phyloP scores from a whole-genome alignment of 441 rosid species.

The Populus tomentosa region DNA sequence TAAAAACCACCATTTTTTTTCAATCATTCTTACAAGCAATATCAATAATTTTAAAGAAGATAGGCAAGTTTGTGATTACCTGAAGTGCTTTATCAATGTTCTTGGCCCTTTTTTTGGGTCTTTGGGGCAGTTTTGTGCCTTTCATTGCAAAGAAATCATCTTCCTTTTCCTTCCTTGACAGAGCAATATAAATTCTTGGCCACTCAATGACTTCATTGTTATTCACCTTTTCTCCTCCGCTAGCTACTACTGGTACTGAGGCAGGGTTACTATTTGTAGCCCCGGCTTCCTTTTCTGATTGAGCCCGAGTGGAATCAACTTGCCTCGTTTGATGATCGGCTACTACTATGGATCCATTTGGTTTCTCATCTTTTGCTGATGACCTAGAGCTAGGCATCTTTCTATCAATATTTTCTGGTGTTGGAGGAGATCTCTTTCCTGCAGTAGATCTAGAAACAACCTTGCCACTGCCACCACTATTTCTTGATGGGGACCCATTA shows the following conservation, averaged over 20 bases:
- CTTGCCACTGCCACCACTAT: conserved; percentile 21
- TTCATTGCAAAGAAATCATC: conserved; percentile 69
- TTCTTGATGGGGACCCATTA: conserved; percentile 34
- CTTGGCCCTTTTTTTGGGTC: conserved; percentile 71
- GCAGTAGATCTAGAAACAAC: conserved; percentile 46
- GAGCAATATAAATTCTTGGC: conserved; percentile 54
- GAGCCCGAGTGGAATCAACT: conserved; percentile 16
- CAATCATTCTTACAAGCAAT: neutral
- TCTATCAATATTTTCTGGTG: conserved; percentile 45
- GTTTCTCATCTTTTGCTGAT: conserved; percentile 38
- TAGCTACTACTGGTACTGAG: neutral
- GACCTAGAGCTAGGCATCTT: conserved; percentile 25
- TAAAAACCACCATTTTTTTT: neutral
- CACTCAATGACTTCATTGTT: conserved; percentile 29
- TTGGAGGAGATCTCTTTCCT: conserved; percentile 46
- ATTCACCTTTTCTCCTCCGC: conserved; percentile 30
- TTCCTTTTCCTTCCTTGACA: conserved; percentile 72
- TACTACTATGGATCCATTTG: conserved; percentile 32
- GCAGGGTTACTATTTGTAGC: neutral
- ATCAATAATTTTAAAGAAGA: neutral
- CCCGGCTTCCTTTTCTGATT: conserved; percentile 20
- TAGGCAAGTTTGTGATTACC: conserved; percentile 24
- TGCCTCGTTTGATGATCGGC: conserved; percentile 20
- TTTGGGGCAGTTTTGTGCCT: conserved; percentile 63
- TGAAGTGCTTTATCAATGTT: conserved; percentile 58